These are phyloP conservation scores for Brettanomyces sp. DNA, from an alignment of 805 yeast species.

Conservation along the genomic window DNA sequence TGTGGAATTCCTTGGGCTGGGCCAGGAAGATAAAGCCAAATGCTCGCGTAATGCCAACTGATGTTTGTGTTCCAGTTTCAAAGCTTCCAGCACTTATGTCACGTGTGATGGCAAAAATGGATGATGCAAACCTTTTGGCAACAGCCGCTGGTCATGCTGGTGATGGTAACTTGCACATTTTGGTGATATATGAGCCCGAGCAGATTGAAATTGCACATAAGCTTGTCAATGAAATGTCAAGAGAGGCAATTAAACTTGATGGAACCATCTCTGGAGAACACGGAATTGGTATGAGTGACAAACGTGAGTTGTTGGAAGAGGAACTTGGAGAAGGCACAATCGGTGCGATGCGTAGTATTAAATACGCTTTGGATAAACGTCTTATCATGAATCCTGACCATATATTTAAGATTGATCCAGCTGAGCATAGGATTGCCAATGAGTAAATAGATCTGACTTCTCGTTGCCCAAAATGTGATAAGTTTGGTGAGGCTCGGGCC, in stretches of 20 bases:
- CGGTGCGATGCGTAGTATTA: conserved; percentile 63
- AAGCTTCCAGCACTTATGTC: conserved; percentile 52
- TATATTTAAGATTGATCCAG: conserved; percentile 62
- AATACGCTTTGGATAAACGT: conserved; percentile 66
- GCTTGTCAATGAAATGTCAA: conserved; percentile 53
- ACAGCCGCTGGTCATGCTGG: conserved; percentile 77
- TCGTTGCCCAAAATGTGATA: too few species aligned
- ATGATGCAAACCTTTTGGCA: conserved; percentile 39
- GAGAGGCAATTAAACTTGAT: conserved; percentile 56
- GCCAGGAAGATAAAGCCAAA: conserved; percentile 39
- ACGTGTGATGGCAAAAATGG: conserved; percentile 52
- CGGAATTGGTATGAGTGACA: conserved; percentile 71
- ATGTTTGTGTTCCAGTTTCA: conserved; percentile 76
- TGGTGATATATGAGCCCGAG: conserved; percentile 48
- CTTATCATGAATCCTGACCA: conserved; percentile 73
- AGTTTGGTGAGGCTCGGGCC: too few species aligned
- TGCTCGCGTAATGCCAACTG: conserved; percentile 60
- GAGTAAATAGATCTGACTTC: background rate
- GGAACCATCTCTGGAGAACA: conserved; percentile 88
- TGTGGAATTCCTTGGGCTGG: conserved; percentile 60
- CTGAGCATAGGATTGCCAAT: conserved; percentile 14
- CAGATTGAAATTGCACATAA: conserved; percentile 36
- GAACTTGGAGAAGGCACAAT: conserved; percentile 66
- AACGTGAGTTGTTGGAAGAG: conserved; percentile 45
- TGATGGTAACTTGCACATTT: conserved; percentile 73